Base-by-base conservation (phyloP, 768 basidiomycete genomes). In the Amanita molliuscula region DNA sequence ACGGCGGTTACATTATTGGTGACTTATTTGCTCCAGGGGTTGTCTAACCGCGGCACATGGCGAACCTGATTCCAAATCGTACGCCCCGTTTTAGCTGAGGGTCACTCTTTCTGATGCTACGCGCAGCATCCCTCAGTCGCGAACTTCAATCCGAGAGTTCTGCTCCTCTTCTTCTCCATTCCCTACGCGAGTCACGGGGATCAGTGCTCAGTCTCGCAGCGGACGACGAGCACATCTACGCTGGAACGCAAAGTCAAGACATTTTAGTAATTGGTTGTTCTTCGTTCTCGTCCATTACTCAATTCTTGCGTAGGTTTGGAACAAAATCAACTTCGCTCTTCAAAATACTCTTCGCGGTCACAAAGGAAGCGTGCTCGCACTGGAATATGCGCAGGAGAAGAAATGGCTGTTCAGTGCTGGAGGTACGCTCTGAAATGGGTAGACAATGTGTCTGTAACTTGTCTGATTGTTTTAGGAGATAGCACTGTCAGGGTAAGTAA, bases 401-500 rank as follows among this genome's bases (percentile, higher is more conserved):
- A 70, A 76, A 41, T 95, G 92, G 92, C 61, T 96, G 23, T 88
- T 96, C 59, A 95, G 92, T 55, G 84, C 90, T 4, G 92, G 90
- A 41, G 87, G 91, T 88, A 62, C 11, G 49, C 20, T 21, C 21
- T 13, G 18, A 42, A n/a, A 10, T 26, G 16, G 16, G 52, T 75
- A 58, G 9, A 13, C 13, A 13, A 48, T 29, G 0, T 25, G 18
- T 31, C 41, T 44, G 34, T 40, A 18, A 44, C 42, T 33, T 18
- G n/a, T 4, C 31, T 23, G 11, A 26, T 21, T 54, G 42, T 50
- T 47, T 11, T 48, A 92, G 92, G 89, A 10, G 92, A 94, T 55
- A 90, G 89, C 56, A 93, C 90, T 6, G 75, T 96, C 34, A 70
- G 91, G 59, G 89, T 92, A 62, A 44, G 79, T 69, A 5, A 36